These are phyloP conservation scores for Lodderomyces oxycetoniae DNA, from an alignment of 1,139 yeast species.

Conservation along the genomic window DNA sequence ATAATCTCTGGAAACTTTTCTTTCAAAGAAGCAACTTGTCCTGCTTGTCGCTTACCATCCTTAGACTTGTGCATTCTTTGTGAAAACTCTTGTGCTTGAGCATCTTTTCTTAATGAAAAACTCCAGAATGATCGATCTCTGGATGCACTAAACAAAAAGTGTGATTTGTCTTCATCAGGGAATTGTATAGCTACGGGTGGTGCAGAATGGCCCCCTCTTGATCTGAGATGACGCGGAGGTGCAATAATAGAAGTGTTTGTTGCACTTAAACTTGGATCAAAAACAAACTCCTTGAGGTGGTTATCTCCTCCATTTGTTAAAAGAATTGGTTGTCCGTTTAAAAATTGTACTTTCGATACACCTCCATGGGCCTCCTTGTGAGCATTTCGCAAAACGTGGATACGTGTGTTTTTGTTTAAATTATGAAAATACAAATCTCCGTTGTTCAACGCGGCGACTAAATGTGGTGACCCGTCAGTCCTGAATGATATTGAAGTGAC, in stretches of 20 bases:
- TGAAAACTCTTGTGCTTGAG: constrained; percentile 91
- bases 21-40: constrained; percentile 45
- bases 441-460: constrained; percentile 71
- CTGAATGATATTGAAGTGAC: constrained; percentile 79
- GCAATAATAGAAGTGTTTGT: constrained; percentile 63
- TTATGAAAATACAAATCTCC: constrained; percentile 90
- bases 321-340: constrained; percentile 88
- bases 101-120: constrained; percentile 89
- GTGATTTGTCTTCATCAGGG: constrained; percentile 75
- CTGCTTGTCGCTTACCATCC: constrained; percentile 58
- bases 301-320: constrained; percentile 95
- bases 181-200: constrained; percentile 80
- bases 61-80: constrained; percentile 59
- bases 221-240: constrained; percentile 88
- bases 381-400: constrained; percentile 69
- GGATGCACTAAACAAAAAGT: constrained; percentile 82
- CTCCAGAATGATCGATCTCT: constrained; percentile 85
- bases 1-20: constrained; percentile 77
- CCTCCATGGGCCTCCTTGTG: constrained; percentile 79
- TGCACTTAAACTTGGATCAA: constrained; percentile 81
- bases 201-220: constrained; percentile 94
- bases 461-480: constrained; percentile 83
- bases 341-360: constrained; percentile 66
- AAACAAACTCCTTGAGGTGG: constrained; percentile 81
- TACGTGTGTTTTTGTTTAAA: constrained; percentile 62